phyloP scores from a whole-genome alignment of 495 filamentous ascomycete genomes.

The Talaromyces borbonicus region DNA sequence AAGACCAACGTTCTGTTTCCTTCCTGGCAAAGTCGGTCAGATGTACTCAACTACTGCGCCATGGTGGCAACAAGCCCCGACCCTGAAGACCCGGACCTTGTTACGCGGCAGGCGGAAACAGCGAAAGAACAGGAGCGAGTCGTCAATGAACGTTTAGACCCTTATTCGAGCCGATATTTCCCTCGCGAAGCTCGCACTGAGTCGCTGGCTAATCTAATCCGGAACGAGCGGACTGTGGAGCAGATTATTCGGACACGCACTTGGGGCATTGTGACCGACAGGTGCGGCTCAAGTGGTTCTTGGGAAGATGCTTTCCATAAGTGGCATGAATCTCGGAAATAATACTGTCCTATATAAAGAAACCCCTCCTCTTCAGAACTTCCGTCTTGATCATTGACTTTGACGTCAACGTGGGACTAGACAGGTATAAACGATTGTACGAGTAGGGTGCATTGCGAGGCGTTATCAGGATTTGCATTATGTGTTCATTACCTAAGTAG shows the following conservation, averaged over 20 bases:
- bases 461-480: background rate
- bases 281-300: conserved; percentile 49
- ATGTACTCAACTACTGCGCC: conserved; percentile 84
- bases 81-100: conserved; percentile 74
- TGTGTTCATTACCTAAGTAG: too few relatives aligned
- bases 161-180: conserved; percentile 79
- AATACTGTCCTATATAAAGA: background rate
- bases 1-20: conserved; percentile 74
- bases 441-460: conserved; percentile 5
- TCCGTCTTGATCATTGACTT: background rate
- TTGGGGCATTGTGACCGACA: conserved; percentile 72
- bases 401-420: background rate
- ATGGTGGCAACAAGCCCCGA: conserved; percentile 81
- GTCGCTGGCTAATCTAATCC: conserved; percentile 61
- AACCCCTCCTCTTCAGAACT: background rate
- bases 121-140: conserved; percentile 61
- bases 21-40: conserved; percentile 76
- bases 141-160: conserved; percentile 84
- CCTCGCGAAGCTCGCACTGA: conserved; percentile 79
- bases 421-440: conserved; percentile 2
- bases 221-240: conserved; percentile 82
- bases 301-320: conserved; percentile 57
- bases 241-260: conserved; percentile 73
- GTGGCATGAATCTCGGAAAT: conserved; percentile 34
- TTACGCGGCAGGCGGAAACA: conserved; percentile 59